Evolutionary conservation across 371 early-diverging fungal species (phyloP).

Genomic region (Mortierella sp.): DNA sequence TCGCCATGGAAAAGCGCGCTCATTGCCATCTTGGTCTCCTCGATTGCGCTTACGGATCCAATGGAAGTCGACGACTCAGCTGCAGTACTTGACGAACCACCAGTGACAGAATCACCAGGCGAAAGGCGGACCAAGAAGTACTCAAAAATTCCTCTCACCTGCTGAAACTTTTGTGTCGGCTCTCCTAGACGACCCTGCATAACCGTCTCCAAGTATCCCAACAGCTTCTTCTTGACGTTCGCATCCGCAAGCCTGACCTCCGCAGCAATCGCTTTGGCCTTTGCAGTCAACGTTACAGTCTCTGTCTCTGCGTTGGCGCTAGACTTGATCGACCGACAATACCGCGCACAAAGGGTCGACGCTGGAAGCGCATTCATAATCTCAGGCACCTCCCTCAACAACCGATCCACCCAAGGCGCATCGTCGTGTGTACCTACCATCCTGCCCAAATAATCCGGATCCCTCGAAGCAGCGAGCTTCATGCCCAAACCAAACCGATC

Average conservation of each 20-base stretch:
- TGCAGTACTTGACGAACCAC: neutral
- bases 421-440: slow-evolving; percentile 52
- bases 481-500: slow-evolving; percentile 52
- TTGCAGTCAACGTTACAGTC: neutral
- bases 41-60: slow-evolving; percentile 2
- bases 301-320: slow-evolving; percentile 3
- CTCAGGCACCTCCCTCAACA: slow-evolving; percentile 54
- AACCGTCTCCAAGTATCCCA: slow-evolving; percentile 43
- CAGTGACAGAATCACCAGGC: neutral
- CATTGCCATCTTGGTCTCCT: slow-evolving; percentile 46
- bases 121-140: slow-evolving; percentile 46
- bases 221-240: slow-evolving; percentile 39
- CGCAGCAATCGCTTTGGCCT: slow-evolving; percentile 5
- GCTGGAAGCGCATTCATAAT: slow-evolving; percentile 52
- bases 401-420: slow-evolving; percentile 50
- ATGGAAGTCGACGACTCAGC: neutral
- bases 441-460: slow-evolving; percentile 50
- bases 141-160: slow-evolving; percentile 54
- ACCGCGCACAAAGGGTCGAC: slow-evolving; percentile 50
- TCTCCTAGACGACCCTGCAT: slow-evolving; percentile 20
- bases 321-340: slow-evolving; percentile 38
- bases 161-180: slow-evolving; percentile 29
- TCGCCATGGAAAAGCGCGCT: slow-evolving; percentile 35
- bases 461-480: slow-evolving; percentile 50
- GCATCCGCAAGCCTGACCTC: slow-evolving; percentile 24